Base-by-base conservation (phyloP, 2,329 filamentous ascomycete species). In the Neofusicoccum umdonicola region DNA sequence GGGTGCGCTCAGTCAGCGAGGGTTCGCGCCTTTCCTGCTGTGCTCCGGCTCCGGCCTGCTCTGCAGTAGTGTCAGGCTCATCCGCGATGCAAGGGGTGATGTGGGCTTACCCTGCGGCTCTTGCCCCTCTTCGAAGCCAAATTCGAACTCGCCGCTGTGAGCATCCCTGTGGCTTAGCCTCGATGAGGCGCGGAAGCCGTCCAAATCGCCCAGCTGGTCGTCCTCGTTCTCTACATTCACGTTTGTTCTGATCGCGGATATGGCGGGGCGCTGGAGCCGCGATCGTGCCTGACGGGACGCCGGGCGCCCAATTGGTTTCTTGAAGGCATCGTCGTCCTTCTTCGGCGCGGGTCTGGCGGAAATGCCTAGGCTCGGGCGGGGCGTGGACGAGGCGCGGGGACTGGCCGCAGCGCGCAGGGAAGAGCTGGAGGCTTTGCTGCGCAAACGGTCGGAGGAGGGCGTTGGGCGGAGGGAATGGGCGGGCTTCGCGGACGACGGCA, bases 1-100 rank as follows among this genome's bases (percentile, higher is more conserved):
- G 88, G 0, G 93, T 96, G 65, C 94, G 84, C 70, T 97, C 93
- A 0, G 90, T 88, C 3, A 97, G 81, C 0, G 91, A 93, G 13
- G 80, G 80, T 12, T 73, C 4, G 78, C 60, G 85, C 82, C 62
- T 72, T 41, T 47, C 68, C 65, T 67, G 65, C 45, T 65, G 65
- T n/a, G 69, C 64, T 39, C 52, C 62, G 41, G 69, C 64, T 39
- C 52, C 62, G 41, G 65, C 54, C 50, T 68, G 67, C 31, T 67
- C 56, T 34, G 61, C 64, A 31, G 69, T 63, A 17, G 68, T 37
- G 60, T 63, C 52, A 63, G 64, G 45, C 31, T 63, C 50, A 42
- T 34, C 41, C n/a, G 64, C 58, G 68, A 69, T 8, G 67, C 67
- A 34, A 65, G 65, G 35, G 68, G 69, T 47, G 52, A 4, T 58